Evolutionary conservation across 2,329 filamentous ascomycete species (phyloP).

Genomic region (Alternaria novae-zelandiae): DNA sequence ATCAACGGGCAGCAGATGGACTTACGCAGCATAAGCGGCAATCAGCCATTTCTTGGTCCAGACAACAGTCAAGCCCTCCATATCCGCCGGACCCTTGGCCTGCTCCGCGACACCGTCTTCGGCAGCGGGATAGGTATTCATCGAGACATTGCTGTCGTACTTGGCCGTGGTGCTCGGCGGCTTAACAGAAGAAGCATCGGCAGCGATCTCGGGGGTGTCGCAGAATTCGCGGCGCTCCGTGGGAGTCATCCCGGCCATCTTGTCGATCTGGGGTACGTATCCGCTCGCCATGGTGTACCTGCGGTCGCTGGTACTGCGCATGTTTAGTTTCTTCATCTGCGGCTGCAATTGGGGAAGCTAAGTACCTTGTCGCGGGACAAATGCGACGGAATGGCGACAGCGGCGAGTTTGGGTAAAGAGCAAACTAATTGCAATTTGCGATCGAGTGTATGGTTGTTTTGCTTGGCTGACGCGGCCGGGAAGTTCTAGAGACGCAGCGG

Average conservation of each 20-base stretch:
- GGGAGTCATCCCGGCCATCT: slow-evolving; percentile 4
- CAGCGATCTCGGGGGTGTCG: neutral
- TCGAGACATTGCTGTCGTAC: neutral
- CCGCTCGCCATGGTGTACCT: slow-evolving; percentile 6
- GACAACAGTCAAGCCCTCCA: slow-evolving; percentile 51
- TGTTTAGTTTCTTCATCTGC: neutral
- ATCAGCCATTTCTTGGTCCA: slow-evolving; percentile 52
- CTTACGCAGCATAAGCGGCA: slow-evolving; percentile 42
- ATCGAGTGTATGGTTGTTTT: neutral
- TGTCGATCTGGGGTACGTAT: slow-evolving; percentile 9
- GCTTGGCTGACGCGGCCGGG: neutral
- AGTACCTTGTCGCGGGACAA: neutral
- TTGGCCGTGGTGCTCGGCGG: neutral
- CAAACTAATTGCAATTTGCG: neutral
- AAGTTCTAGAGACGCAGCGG: too few relatives aligned
- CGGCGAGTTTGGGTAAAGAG: neutral
- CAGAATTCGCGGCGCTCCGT: slow-evolving; percentile 5
- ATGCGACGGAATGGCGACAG: neutral
- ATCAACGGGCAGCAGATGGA: neutral
- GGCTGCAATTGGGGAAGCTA: neutral
- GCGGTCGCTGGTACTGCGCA: neutral
- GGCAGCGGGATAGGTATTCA: neutral
- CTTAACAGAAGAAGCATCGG: neutral
- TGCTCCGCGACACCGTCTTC: slow-evolving; percentile 1
- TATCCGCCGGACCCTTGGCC: slow-evolving; percentile 34